Conservation (phyloP, 2,329 filamentous ascomycete genomes). For the Pleurostoma richardsiae region DNA sequence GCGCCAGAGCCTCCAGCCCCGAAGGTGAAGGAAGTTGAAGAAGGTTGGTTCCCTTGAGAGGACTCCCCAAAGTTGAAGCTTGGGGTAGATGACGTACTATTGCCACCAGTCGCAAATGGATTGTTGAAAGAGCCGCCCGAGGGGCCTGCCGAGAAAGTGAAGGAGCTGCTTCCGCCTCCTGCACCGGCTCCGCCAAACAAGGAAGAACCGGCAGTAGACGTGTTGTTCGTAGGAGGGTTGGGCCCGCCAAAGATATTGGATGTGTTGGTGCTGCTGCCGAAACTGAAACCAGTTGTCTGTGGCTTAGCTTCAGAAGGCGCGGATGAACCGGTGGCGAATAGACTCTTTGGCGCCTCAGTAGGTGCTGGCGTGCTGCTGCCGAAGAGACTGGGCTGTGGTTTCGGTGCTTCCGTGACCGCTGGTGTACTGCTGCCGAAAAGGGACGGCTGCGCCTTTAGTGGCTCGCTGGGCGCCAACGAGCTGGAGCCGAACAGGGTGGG, state of each 20-base stretch:
- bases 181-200: not conserved
- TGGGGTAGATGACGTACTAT: slow-evolving; percentile 14
- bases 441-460: slow-evolving; percentile 1
- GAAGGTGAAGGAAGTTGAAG: slow-evolving; percentile 7
- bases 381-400: slow-evolving; percentile 12
- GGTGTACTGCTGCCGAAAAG: slow-evolving; percentile 3
- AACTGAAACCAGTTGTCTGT: no score
- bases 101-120: slow-evolving; percentile 26
- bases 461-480: not conserved
- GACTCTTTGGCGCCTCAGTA: not conserved
- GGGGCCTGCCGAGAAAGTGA: slow-evolving; percentile 31
- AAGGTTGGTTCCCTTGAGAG: slow-evolving; percentile 10
- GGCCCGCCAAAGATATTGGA: no score
- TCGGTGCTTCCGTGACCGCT: slow-evolving; percentile 6
- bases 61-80: slow-evolving; percentile 33
- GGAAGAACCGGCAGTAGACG: not conserved
- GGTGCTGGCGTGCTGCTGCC: slow-evolving; percentile 3
- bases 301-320: no score
- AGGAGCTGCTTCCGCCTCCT: slow-evolving; percentile 19
- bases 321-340: no score
- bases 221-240: not conserved
- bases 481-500: not conserved
- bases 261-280: no score
- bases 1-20: not conserved
- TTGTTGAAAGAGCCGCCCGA: slow-evolving; percentile 27